Conservation (phyloP, 2,329 filamentous ascomycete genomes). For the Pseudogymnoascus sp. region DNA sequence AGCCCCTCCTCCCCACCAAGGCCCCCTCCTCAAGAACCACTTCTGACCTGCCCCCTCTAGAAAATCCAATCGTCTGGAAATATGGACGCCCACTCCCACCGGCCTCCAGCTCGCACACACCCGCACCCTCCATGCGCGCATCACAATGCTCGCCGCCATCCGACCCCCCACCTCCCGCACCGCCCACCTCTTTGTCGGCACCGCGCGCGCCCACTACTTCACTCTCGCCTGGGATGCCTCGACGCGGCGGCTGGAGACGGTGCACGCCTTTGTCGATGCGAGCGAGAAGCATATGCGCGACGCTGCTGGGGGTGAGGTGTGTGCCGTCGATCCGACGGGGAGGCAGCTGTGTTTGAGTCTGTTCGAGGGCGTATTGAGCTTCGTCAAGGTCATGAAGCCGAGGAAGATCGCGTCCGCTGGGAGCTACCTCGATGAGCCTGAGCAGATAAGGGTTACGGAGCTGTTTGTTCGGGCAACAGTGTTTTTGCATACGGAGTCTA, state of each 20-base stretch:
- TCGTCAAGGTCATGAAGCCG: conserved; percentile 50
- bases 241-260: conserved; percentile 40
- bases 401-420: conserved; percentile 38
- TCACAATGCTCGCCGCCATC: conserved; percentile 76
- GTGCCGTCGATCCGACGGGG: conserved; percentile 73
- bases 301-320: conserved; percentile 73
- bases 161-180: conserved; percentile 63
- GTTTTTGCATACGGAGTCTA: conserved; percentile 49
- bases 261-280: conserved; percentile 41
- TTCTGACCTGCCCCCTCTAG: conserved; percentile 32
- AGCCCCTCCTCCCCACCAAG: conserved; percentile 28
- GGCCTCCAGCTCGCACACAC: conserved; percentile 57
- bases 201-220: conserved; percentile 84
- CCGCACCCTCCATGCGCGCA: conserved; percentile 71
- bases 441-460: conserved; percentile 55
- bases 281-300: conserved; percentile 60
- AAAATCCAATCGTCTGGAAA: conserved; percentile 77
- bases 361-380: conserved; percentile 58
- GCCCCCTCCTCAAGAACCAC: conserved; percentile 9
- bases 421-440: conserved; percentile 52
- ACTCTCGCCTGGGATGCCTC: conserved; percentile 72
- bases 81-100: conserved; percentile 63
- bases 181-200: conserved; percentile 87
- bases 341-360: conserved; percentile 58
- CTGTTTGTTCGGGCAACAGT: conserved; percentile 57